These are phyloP conservation scores for Didymella sp. DNA, from an alignment of 2,329 filamentous ascomycete genomes.

Conservation along the genomic window DNA sequence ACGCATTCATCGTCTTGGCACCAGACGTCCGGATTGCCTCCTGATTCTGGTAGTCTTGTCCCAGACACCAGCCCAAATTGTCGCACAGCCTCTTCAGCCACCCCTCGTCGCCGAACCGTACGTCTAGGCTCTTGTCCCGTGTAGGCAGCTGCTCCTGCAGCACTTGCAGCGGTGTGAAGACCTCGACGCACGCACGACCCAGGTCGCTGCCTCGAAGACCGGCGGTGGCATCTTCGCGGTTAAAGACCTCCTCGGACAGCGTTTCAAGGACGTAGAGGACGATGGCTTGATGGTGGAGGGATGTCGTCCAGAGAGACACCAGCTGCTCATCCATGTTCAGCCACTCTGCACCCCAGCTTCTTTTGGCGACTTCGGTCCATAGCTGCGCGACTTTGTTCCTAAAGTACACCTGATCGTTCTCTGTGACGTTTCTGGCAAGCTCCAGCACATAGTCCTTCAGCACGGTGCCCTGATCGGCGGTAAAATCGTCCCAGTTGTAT, in stretches of 20 bases:
- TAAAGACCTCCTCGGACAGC: conserved; percentile 92
- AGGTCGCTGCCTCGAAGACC: conserved; percentile 82
- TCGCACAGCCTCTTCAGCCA: conserved; percentile 82
- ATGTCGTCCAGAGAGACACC: conserved; percentile 75
- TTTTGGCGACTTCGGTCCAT: conserved; percentile 94
- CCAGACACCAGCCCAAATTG: conserved; percentile 76
- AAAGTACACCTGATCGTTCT: conserved; percentile 79
- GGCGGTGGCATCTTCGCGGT: conserved; percentile 85
- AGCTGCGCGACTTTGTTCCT: conserved; percentile 93
- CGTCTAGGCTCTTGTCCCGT: conserved; percentile 70
- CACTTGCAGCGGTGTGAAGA: conserved; percentile 82
- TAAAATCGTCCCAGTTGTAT: conserved; percentile 81
- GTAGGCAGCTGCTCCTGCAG: conserved; percentile 78
- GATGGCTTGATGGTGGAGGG: conserved; percentile 76
- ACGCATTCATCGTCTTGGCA: conserved; percentile 76
- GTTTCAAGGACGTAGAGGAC: conserved; percentile 89
- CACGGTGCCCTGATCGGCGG: conserved; percentile 68
- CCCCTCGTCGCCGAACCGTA: conserved; percentile 81
- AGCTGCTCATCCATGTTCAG: conserved; percentile 90
- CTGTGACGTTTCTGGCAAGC: conserved; percentile 74
- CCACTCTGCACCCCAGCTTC: conserved; percentile 93
- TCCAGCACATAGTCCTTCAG: conserved; percentile 79
- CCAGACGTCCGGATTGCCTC: conserved; percentile 73
- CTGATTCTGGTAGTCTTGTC: conserved; percentile 68
- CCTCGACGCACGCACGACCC: conserved; percentile 89